These are phyloP conservation scores for Posidonia oceanica DNA, from an alignment of 116 monocot genomes.

Conservation along the genomic window DNA sequence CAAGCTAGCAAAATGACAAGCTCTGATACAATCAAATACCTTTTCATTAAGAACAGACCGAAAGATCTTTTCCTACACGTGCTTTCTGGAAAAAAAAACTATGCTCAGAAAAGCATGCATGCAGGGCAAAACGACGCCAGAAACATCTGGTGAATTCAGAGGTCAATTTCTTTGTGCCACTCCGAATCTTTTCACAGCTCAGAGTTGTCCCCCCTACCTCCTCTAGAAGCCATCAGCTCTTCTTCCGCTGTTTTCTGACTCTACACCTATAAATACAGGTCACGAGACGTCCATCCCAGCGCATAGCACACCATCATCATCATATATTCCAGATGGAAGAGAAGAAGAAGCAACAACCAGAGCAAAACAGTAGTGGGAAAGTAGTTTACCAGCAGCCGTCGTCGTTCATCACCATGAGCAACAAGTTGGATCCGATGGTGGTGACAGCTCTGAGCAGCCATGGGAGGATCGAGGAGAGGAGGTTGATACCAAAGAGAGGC, in stretches of 20 bases:
- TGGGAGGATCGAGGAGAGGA: constrained; percentile 1
- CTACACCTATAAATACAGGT: neutral
- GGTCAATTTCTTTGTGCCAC: neutral
- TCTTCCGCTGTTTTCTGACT: neutral
- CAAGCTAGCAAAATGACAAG: no score
- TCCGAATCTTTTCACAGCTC: neutral
- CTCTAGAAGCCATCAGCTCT: no score
- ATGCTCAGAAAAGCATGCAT: no score
- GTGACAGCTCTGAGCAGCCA: neutral
- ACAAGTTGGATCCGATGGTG: neutral
- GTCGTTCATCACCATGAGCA: neutral
- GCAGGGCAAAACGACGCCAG: no score
- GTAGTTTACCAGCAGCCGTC: neutral
- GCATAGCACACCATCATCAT: neutral
- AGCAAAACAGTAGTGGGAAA: no score
- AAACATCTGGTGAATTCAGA: neutral
- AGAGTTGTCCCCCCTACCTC: no score
- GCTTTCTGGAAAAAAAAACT: no score
- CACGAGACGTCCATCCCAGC: neutral
- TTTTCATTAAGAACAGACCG: no score
- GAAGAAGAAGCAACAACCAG: no score
- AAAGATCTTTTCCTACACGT: no score
- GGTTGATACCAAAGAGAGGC: constrained; percentile 25
- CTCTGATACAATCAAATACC: no score
- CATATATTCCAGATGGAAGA: neutral